Conservation (phyloP, 805 yeast genomes). For the Candida gorgasii region DNA sequence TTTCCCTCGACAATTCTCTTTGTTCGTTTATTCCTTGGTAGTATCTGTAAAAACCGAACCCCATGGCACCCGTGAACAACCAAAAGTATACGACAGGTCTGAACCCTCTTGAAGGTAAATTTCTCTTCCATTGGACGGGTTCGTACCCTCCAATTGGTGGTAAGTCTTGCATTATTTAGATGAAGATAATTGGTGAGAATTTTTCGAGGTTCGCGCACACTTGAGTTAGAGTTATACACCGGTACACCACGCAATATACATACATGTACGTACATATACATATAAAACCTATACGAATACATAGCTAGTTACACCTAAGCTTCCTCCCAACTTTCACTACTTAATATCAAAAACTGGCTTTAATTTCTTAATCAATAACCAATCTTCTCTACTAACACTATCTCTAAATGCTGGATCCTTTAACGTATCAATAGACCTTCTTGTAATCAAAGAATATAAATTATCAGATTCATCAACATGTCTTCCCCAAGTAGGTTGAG, state of each 20-base stretch:
- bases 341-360: slow-evolving; percentile 86
- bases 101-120: slow-evolving; percentile 83
- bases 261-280: not conserved
- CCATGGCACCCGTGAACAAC: slow-evolving; percentile 61
- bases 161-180: slow-evolving; percentile 61
- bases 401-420: slow-evolving; percentile 98
- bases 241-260: not conserved
- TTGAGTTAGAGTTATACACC: too few species aligned
- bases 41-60: slow-evolving; percentile 70
- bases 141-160: slow-evolving; percentile 89
- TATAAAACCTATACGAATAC: too few species aligned
- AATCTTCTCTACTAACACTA: slow-evolving; percentile 90
- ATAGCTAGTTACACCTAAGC: too few species aligned
- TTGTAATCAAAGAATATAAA: slow-evolving; percentile 83
- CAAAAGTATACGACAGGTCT: slow-evolving; percentile 72
- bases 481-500: slow-evolving; percentile 98
- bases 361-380: slow-evolving; percentile 87
- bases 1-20: slow-evolving; percentile 73
- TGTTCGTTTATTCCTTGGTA: slow-evolving; percentile 72
- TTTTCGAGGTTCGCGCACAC: slow-evolving; percentile 9
- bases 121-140: slow-evolving; percentile 86
- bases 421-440: slow-evolving; percentile 93
- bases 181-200: slow-evolving; percentile 18
- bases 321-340: too few species aligned
- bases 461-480: slow-evolving; percentile 93